phyloP scores from a whole-genome alignment of 805 yeast genomes.

The Yarrowia sp. region DNA sequence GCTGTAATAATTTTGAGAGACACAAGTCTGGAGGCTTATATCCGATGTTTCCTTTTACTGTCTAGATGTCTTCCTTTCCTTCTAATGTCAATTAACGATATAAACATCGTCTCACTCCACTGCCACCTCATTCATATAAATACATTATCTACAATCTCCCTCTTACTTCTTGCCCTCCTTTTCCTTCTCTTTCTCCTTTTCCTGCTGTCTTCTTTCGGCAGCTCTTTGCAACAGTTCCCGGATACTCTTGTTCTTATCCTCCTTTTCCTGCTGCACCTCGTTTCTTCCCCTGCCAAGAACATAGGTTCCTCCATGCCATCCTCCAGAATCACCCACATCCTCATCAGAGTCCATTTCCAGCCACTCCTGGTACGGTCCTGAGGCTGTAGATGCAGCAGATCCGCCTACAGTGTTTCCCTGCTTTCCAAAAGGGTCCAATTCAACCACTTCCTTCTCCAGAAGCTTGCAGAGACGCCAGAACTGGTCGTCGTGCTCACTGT shows the following conservation, averaged over 20 bases:
- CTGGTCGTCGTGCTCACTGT: slow-evolving; percentile 49
- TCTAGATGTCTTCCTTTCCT: no score
- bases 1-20: no score
- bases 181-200: slow-evolving; percentile 20
- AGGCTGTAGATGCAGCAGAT: not conserved
- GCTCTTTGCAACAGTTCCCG: slow-evolving; percentile 27
- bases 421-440: slow-evolving; percentile 47
- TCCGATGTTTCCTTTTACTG: no score
- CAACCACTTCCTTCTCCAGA: slow-evolving; percentile 50
- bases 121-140: not conserved
- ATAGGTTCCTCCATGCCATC: slow-evolving; percentile 45
- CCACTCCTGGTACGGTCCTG: slow-evolving; percentile 39
- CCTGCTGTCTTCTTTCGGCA: slow-evolving; percentile 28
- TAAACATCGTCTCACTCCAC: not conserved
- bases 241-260: slow-evolving; percentile 28
- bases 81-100: no score
- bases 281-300: slow-evolving; percentile 41
- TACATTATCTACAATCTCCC: not conserved
- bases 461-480: slow-evolving; percentile 50
- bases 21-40: no score
- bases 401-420: slow-evolving; percentile 43
- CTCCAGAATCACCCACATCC: slow-evolving; percentile 45
- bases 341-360: slow-evolving; percentile 35
- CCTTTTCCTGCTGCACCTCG: slow-evolving; percentile 14
- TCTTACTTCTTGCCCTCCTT: not conserved